phyloP scores from a whole-genome alignment of 179 eudicot species.

The Beta lomatogona region DNA sequence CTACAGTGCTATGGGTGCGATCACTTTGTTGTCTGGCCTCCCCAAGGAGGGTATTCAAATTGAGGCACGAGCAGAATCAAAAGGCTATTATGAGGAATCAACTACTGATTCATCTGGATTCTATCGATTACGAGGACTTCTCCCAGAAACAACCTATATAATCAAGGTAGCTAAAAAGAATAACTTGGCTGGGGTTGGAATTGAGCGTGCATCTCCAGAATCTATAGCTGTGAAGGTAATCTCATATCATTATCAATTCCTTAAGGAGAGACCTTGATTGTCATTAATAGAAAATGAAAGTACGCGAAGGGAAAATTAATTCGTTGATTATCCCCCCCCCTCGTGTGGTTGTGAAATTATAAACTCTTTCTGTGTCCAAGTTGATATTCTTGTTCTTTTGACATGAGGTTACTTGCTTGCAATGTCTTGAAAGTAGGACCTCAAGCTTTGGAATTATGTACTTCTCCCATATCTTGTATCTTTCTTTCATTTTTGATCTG shows the following conservation, averaged over 20 bases:
- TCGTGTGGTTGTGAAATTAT: background rate
- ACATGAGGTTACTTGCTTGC: background rate
- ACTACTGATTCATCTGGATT: slow-evolving; percentile 81
- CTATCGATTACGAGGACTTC: slow-evolving; percentile 90
- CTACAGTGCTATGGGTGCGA: slow-evolving; percentile 82
- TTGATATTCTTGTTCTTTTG: background rate
- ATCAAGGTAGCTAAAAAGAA: slow-evolving; percentile 68
- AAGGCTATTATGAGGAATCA: slow-evolving; percentile 94
- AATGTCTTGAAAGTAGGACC: background rate
- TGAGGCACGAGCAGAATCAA: slow-evolving; percentile 85
- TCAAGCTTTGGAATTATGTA: background rate
- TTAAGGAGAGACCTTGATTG: background rate
- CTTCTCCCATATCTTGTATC: background rate
- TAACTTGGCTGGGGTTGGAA: slow-evolving; percentile 46
- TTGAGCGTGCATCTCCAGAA: slow-evolving; percentile 95
- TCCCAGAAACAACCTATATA: slow-evolving; percentile 71
- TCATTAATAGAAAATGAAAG: background rate
- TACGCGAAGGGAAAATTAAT: background rate
- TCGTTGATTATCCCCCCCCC: background rate
- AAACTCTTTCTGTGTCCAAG: background rate
- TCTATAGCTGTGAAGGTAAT: slow-evolving; percentile 62
- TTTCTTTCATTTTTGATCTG: background rate
- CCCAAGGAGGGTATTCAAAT: slow-evolving; percentile 81
- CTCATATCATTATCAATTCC: background rate
- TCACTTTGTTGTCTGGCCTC: slow-evolving; percentile 87